Base-by-base conservation (phyloP, 441 rosid genomes). In the Kokia cookei region DNA sequence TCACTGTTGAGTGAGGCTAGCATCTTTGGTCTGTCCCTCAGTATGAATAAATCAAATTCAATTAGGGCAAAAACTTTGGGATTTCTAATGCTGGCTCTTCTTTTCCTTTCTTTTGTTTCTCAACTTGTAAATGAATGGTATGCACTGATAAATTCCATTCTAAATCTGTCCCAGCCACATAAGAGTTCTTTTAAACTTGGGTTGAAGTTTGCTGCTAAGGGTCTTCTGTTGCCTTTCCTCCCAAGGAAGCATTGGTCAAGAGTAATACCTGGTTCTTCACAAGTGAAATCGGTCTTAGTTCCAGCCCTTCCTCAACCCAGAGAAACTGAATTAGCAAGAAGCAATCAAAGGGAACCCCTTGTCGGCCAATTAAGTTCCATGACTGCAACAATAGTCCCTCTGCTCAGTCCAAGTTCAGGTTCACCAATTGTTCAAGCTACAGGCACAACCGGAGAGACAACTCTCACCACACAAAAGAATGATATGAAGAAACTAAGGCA, bases 361-460 rank as follows among this genome's bases (percentile, higher is more conserved):
- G 53, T 26, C 15, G 81, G 79, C 7, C 74, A 83, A 12, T 73
- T 81, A 12, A 72, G 84, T 47, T 75, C 83, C 54, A 82, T 83
- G 83, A 76, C 85, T 22, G 88, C 90, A 63, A 85, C 88, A 24
- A 80, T 83, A 64, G 86, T 83, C 69, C 89, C 91, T 32, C 80
- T 86, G 62, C 71, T 69, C 8, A 77, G 84, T 74, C 88, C 86
- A 55, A 83, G 79, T 68, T 75, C 86, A 55, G 84, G 79, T 57
- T 78, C 82, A 72, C 84, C 79, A 9, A 65, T 54, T 61, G 27
- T 40, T 68, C 81, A 71, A 47, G 27, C 78, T 26, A 37, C 77
- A 57, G 13, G 76, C 11, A 15, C 57, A 45, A 19, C 67, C 60
- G 75, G 55, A 17, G 81, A 58, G 27, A 45, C 76, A 45, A 10